Percentiles rank a stretch among this genome's conserved stretches.
phyloP scores from a whole-genome alignment of 1,284 basidiomycete species.

The Ganoderma boninense region DNA sequence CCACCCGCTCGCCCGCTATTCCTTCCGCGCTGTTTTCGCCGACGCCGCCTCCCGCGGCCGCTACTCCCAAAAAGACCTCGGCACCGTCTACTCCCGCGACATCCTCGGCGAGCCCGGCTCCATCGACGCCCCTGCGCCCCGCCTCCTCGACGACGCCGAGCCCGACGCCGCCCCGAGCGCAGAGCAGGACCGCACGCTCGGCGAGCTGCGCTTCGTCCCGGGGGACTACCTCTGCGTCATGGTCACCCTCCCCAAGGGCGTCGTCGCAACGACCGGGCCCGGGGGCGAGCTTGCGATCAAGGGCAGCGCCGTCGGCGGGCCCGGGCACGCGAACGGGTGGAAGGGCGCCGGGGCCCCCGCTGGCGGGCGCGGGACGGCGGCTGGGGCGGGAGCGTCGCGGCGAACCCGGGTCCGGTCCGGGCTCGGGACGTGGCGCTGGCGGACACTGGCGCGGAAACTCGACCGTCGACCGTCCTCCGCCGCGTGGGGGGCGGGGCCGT shows the following conservation, averaged over 20 bases:
- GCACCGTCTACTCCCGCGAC: conserved; percentile 80
- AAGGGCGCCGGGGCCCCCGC: conserved; percentile 36
- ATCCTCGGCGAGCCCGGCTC: conserved; percentile 80
- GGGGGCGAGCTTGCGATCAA: conserved; percentile 54
- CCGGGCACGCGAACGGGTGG: conserved; percentile 46
- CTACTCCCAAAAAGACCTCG: conserved; percentile 77
- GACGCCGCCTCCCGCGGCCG: conserved; percentile 74
- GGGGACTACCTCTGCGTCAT: conserved; percentile 80
- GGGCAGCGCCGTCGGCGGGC: conserved; percentile 48
- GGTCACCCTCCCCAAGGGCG: conserved; percentile 74
- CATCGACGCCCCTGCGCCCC: conserved; percentile 60
- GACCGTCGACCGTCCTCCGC: conserved; percentile 50
- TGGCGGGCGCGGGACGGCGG: conserved; percentile 52
- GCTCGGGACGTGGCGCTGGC: conserved; percentile 50
- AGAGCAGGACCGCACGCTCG: conserved; percentile 67
- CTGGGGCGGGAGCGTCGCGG: conserved; percentile 51
- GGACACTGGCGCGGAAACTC: conserved; percentile 78
- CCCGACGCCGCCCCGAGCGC: conserved; percentile 43
- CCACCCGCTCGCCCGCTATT: conserved; percentile 80
- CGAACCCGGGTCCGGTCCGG: conserved; percentile 40
- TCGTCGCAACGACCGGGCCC: conserved; percentile 53
- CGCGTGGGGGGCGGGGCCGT: conserved; percentile 54
- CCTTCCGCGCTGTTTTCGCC: conserved; percentile 79
- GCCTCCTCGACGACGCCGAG: conserved; percentile 64
- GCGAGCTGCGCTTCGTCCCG: conserved; percentile 78